phyloP scores from a whole-genome alignment of 2,329 filamentous ascomycete species.

The Aspergillus sp. region DNA sequence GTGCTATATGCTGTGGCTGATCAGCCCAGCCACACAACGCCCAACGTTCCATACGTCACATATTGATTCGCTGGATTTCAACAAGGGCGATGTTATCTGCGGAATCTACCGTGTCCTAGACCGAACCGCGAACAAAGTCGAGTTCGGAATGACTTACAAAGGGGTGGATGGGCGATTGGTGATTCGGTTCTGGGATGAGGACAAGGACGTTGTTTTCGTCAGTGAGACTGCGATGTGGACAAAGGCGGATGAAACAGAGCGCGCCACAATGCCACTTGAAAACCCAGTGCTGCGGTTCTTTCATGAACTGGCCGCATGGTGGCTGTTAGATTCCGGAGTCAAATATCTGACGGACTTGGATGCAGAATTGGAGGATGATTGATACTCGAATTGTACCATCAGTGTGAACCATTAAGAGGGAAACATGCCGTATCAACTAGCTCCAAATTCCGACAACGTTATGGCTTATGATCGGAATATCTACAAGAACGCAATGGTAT shows the following conservation, averaged over 20 bases:
- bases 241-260: constrained; percentile 9
- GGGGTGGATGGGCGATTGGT: constrained; percentile 28
- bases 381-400: background rate
- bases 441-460: background rate
- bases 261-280: constrained; percentile 33
- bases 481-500: too few species aligned
- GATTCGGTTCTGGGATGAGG: constrained; percentile 25
- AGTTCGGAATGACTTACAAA: constrained; percentile 33
- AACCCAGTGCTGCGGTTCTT: constrained; percentile 30
- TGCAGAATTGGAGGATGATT: background rate
- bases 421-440: background rate
- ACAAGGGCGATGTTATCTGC: constrained; percentile 35
- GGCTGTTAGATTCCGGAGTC: constrained; percentile 39
- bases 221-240: constrained; percentile 39
- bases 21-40: constrained; percentile 18
- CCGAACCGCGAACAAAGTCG: constrained; percentile 29
- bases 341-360: constrained; percentile 32
- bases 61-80: constrained; percentile 32
- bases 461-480: too few species aligned
- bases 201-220: constrained; percentile 24
- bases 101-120: constrained; percentile 33
- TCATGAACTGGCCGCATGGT: constrained; percentile 40
- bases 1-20: constrained; percentile 30
- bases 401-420: background rate
- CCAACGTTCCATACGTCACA: constrained; percentile 29